Evolutionary conservation across 75 land plant species (phyloP).

Genomic region (Picea sitchensis): DNA sequence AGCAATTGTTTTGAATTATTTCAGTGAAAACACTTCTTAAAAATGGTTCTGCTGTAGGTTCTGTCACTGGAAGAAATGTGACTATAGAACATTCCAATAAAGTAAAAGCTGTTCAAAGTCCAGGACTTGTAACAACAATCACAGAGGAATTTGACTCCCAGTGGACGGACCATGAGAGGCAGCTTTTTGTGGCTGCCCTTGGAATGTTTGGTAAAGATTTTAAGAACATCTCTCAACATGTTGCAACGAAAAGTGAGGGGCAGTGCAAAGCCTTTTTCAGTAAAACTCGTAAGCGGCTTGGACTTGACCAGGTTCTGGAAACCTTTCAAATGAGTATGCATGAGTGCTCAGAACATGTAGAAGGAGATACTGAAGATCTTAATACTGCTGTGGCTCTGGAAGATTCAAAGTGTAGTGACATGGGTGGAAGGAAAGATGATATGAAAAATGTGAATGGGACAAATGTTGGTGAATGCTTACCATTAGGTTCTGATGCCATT

Average conservation of each 20-base stretch:
- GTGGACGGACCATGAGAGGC: conserved; percentile 45
- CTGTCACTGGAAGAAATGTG: conserved; percentile 28
- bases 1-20: conserved; percentile 37
- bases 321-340: conserved; percentile 14
- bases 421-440: background rate
- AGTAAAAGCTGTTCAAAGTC: conserved; percentile 3
- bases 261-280: conserved; percentile 56
- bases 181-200: conserved; percentile 34
- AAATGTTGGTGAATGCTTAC: background rate
- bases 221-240: conserved; percentile 29
- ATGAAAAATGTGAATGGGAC: background rate
- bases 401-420: background rate
- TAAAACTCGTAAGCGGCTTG: conserved; percentile 42
- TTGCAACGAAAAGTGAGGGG: conserved; percentile 30
- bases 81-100: conserved; percentile 22
- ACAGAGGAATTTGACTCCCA: conserved; percentile 20
- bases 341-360: conserved; percentile 4
- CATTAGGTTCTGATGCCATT: background rate
- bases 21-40: conserved; percentile 48
- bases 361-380: background rate
- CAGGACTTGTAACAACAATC: conserved; percentile 12
- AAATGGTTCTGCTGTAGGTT: conserved; percentile 47
- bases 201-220: conserved; percentile 47
- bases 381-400: background rate
- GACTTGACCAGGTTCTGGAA: conserved; percentile 38